Evolutionary conservation across 495 filamentous ascomycete species (phyloP).

Genomic region (Umbilicaria muhlenbergii): DNA sequence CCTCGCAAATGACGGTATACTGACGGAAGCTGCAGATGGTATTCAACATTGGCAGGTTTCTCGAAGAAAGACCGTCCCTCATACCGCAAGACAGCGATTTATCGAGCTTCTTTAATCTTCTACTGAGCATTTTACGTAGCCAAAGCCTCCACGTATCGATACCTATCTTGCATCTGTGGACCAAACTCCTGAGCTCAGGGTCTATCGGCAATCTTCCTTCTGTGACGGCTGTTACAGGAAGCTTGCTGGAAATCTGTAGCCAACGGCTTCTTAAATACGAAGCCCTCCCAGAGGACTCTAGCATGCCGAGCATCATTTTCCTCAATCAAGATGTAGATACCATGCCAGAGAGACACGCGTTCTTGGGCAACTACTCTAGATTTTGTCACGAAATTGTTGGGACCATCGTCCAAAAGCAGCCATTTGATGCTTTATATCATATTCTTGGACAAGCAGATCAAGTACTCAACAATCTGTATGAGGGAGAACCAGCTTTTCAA

Average conservation of each 20-base stretch:
- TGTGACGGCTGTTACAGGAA: slow-evolving; percentile 52
- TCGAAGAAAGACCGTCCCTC: slow-evolving; percentile 57
- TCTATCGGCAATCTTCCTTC: slow-evolving; percentile 47
- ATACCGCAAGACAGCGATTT: slow-evolving; percentile 48
- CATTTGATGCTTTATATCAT: slow-evolving; percentile 72
- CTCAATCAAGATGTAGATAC: slow-evolving; percentile 90
- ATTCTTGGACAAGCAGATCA: slow-evolving; percentile 64
- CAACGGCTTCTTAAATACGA: slow-evolving; percentile 71
- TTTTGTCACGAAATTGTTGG: slow-evolving; percentile 81
- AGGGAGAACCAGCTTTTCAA: slow-evolving; percentile 48
- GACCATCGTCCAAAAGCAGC: slow-evolving; percentile 58
- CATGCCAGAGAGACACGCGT: slow-evolving; percentile 83
- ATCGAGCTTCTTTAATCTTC: slow-evolving; percentile 61
- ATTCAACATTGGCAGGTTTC: slow-evolving; percentile 65
- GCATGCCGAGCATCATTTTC: slow-evolving; percentile 65
- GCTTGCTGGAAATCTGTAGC: slow-evolving; percentile 67
- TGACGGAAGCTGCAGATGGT: slow-evolving; percentile 41
- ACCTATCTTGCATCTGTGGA: slow-evolving; percentile 81
- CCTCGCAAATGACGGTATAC: not conserved
- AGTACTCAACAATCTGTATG: slow-evolving; percentile 60
- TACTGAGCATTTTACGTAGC: slow-evolving; percentile 65
- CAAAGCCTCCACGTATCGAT: slow-evolving; percentile 85
- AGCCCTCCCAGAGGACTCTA: slow-evolving; percentile 59
- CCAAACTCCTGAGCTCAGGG: slow-evolving; percentile 54
- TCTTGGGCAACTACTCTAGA: slow-evolving; percentile 90